Conservation (phyloP, 495 filamentous ascomycete genomes). For the Durotheca rogersii region DNA sequence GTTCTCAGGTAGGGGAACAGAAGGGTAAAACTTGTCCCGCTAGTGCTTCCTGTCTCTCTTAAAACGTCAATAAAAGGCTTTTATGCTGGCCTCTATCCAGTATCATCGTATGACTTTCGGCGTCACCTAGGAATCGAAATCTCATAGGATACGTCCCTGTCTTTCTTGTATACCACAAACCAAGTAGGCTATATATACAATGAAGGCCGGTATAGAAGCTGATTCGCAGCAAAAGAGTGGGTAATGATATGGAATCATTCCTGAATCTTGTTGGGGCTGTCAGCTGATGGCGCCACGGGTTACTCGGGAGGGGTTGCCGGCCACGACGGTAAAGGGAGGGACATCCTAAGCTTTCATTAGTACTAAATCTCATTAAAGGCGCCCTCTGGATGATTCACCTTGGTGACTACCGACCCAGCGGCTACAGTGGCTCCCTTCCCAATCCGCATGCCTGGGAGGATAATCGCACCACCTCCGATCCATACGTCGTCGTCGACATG, state of each 20-base stretch:
- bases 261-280: slow-evolving; percentile 2
- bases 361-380: not conserved
- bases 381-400: slow-evolving; percentile 52
- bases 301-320: slow-evolving; percentile 63
- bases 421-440: slow-evolving; percentile 78
- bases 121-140: slow-evolving; percentile 13
- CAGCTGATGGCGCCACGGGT: slow-evolving; percentile 50
- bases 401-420: slow-evolving; percentile 85
- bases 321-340: slow-evolving; percentile 60
- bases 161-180: slow-evolving; percentile 1
- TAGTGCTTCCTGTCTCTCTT: too few relatives aligned
- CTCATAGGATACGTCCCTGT: slow-evolving; percentile 1
- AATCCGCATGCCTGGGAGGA: slow-evolving; percentile 79
- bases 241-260: slow-evolving; percentile 5
- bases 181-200: not conserved
- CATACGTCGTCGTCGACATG: slow-evolving; percentile 86
- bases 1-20: not conserved
- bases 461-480: slow-evolving; percentile 78
- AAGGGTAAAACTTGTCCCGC: not conserved
- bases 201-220: slow-evolving; percentile 23
- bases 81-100: too few relatives aligned
- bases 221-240: slow-evolving; percentile 10
- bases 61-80: too few relatives aligned
- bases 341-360: slow-evolving; percentile 46
- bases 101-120: slow-evolving; percentile 17